Evolutionary conservation across 768 basidiomycete genomes (phyloP).

Genomic region (Tubosaeta brunneosetosa): DNA sequence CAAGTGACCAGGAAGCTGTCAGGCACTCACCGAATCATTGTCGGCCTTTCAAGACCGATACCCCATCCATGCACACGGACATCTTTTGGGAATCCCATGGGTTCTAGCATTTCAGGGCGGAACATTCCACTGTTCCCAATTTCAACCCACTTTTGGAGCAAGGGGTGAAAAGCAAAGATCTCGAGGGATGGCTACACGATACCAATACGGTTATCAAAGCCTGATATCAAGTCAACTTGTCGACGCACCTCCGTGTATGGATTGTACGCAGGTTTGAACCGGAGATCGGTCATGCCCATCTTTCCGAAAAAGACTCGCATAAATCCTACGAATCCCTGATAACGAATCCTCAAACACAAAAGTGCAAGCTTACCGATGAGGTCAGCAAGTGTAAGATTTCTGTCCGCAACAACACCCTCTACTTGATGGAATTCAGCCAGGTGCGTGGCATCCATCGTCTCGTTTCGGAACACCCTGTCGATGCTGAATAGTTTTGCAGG

Average conservation of each 20-base stretch:
- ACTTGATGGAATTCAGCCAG: constrained; percentile 99
- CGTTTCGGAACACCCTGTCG: constrained; percentile 97
- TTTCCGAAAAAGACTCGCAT: constrained; percentile 98
- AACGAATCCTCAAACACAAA: background rate
- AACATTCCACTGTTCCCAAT: constrained; percentile 99
- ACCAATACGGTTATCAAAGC: constrained; percentile 3
- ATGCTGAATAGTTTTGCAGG: constrained; percentile 96
- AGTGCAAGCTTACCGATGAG: constrained; percentile 66
- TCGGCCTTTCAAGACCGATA: constrained; percentile 88
- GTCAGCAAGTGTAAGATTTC: constrained; percentile 86
- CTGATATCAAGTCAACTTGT: background rate
- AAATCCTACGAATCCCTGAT: constrained; percentile 57
- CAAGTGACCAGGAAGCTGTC: background rate
- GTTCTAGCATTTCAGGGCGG: constrained; percentile 98
- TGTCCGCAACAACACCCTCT: constrained; percentile 98
- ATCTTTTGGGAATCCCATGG: constrained; percentile 97
- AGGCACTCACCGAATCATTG: constrained; percentile 87
- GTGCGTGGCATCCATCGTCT: constrained; percentile 98
- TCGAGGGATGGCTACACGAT: constrained; percentile 80
- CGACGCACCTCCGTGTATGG: constrained; percentile 85
- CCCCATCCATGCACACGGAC: constrained; percentile 98
- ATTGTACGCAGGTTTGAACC: constrained; percentile 99
- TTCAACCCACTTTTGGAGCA: constrained; percentile 92
- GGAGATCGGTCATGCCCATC: constrained; percentile 90
- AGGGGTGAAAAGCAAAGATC: constrained; percentile 97